Base-by-base conservation (phyloP, 163 green algal genomes). In the Chlamydomonas reinhardtii region DNA sequence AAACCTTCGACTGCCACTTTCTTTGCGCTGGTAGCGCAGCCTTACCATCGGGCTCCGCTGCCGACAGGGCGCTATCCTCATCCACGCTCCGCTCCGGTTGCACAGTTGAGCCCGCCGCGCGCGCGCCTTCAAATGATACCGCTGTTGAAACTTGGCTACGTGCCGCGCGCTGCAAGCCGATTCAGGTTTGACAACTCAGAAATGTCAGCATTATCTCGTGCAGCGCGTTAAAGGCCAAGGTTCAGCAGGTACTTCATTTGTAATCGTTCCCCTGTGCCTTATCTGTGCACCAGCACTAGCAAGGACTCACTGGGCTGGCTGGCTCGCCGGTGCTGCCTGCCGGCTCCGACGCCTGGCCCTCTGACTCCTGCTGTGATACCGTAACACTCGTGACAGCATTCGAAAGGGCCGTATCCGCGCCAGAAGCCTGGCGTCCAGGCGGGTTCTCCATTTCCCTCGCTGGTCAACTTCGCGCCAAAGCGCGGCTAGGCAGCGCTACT, bases 131-230 rank as follows among this genome's bases (percentile, higher is more conserved):
- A 69, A 94, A 94, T 5, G 91, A 94, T 4, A 94, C 86, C 19
- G 91, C 91, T 27, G 91, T 92, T 6, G 91, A 94, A 3, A 94
- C 87, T 69, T 94, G 91, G 66, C 89, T 93, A 16, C 91, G 66
- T 1, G 91, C 89, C 29, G 86, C 89, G 4, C 89, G 65, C 91
- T 92, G 86, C 74, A 19, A 25, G 20, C 4, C 12, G 29, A 39
- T 39, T 73, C 3, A 0, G 54, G 66, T 52, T 52, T 32, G 19
- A 56, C 69, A 9, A 31, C 12, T 17, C 25, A 5, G 70, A 16
- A 34, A 31, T 75, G 59, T 56, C 34, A 56, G 43, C 22, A n/a
- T 8, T 31, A n/a, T 8, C 20, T 59, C 48, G 48, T 22, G 15
- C 17, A 31, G 15, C 24, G 22, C 76, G 34, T 75, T 54, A 9